Evolutionary conservation across 495 filamentous ascomycete genomes (phyloP), one percentile per base, ranked within the genome.

Genomic region (Talaromyces trachyspermus): DNA sequence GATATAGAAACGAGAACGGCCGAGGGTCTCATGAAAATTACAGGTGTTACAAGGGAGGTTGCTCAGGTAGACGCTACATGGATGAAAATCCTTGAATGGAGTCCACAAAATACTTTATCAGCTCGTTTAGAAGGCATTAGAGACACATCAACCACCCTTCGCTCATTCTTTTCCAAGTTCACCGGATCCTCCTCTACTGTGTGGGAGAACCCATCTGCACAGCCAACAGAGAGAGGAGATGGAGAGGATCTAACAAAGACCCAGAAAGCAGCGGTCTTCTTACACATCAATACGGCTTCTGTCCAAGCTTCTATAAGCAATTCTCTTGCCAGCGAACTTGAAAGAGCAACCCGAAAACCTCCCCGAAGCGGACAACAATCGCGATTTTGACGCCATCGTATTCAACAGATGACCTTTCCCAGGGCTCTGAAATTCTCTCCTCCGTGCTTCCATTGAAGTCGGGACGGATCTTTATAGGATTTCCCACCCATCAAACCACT

Each of bases 401-500:
- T 57, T 89, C 95, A 56, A 89, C 91, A 54, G 79, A 77, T 3
- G 61, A 81, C 37, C 74, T 70, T 19, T 69, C 77, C 12, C 69
- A 76, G 8, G 72, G 85, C 37, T 79, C 81, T 2, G 85, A 95
- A 51, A 79, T 97, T 12, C 95, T 99, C 57, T 76, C 81, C 1
- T 89, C 89, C 0, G 88, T 97, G n/a, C 65, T 96, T 2, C 94
- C 94, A 17, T 86, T 79, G 26, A 92, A 89, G 58, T 79, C 82
- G 36, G 94, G 94, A 19, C 79, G 84, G 43, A 82, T 99, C 25
- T 99, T 96, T 59, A 99, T 99, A 55, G 94, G 94, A 1, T 97
- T 97, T 61, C 91, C 92, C 19, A 99, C 94, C 3, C 86, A 86
- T 38, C 94, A 99, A 65, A 99, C 94, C 1, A 99, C 94, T 2